A percentile compares a stretch with the other conserved stretches of the same genome.
phyloP scores from a whole-genome alignment of 805 yeast genomes.

The Starmerella stellata region DNA sequence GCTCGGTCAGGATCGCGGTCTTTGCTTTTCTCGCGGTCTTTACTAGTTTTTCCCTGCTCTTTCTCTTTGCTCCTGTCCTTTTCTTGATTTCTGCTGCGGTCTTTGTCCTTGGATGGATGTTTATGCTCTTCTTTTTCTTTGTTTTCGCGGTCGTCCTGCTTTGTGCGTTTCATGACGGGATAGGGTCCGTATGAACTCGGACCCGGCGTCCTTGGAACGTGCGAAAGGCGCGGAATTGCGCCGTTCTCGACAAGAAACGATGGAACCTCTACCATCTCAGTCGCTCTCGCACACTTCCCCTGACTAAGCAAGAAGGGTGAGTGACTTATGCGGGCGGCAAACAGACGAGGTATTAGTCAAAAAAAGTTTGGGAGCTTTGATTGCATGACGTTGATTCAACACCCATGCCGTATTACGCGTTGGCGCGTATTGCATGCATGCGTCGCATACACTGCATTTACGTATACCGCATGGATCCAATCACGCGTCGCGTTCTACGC shows the following conservation, averaged over 20 bases:
- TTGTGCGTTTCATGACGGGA: constrained; percentile 4
- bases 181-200: constrained; percentile 13
- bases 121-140: neutral
- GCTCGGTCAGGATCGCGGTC: neutral
- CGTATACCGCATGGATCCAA: too few species aligned
- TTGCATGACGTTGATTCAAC: too few species aligned
- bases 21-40: neutral
- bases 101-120: neutral
- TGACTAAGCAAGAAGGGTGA: too few species aligned
- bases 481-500: too few species aligned
- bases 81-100: neutral
- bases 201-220: constrained; percentile 12
- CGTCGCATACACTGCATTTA: too few species aligned
- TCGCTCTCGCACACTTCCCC: too few species aligned
- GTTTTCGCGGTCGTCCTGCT: neutral
- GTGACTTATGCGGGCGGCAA: too few species aligned
- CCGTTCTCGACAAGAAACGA: constrained; percentile 11
- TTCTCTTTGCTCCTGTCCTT: neutral
- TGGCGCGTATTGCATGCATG: too few species aligned
- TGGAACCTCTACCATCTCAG: constrained; percentile 10
- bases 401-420: too few species aligned
- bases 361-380: too few species aligned
- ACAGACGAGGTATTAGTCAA: too few species aligned
- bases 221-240: constrained; percentile 10
- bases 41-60: too few species aligned